Conservation (phyloP, 73 alveolate genomes). For the Paraurostyla sp. region DNA sequence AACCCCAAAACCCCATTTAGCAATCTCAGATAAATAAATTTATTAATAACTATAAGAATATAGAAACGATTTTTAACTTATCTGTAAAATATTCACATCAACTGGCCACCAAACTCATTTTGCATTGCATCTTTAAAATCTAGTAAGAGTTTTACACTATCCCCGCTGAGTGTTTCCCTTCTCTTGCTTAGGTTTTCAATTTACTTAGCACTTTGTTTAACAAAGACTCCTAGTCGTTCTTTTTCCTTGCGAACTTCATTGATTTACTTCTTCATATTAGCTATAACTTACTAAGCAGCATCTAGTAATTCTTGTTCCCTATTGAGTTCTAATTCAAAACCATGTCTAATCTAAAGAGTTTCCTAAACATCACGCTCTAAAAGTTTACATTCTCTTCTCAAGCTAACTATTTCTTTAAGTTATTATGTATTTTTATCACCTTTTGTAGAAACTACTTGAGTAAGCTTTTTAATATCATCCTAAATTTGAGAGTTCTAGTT, state of each 20-base stretch:
- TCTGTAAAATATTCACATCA: too few relatives aligned
- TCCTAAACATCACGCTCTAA: conserved; percentile 11
- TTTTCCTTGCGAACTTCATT: conserved; percentile 46
- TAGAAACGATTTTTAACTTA: too few relatives aligned
- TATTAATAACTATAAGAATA: too few relatives aligned
- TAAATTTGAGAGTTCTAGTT: background rate
- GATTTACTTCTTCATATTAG: conserved; percentile 35
- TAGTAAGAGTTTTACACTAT: conserved; percentile 1
- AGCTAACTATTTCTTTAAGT: background rate
- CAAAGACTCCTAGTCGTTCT: background rate
- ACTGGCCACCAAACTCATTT: too few relatives aligned
- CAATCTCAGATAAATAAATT: too few relatives aligned
- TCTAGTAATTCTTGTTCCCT: background rate
- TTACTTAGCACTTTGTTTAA: background rate
- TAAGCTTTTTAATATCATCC: background rate
- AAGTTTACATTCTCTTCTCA: conserved; percentile 3
- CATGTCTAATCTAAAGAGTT: background rate
- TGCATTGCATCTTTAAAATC: conserved; percentile 35
- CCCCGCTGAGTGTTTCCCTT: background rate
- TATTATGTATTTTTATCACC: background rate
- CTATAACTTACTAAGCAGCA: background rate
- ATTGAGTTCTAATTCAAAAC: background rate
- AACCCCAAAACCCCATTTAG: too few relatives aligned
- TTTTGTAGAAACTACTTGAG: background rate
- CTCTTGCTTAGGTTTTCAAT: conserved; percentile 17